Base-by-base conservation (phyloP, 306 rosid genomes). In the Fragaria ananassa region DNA sequence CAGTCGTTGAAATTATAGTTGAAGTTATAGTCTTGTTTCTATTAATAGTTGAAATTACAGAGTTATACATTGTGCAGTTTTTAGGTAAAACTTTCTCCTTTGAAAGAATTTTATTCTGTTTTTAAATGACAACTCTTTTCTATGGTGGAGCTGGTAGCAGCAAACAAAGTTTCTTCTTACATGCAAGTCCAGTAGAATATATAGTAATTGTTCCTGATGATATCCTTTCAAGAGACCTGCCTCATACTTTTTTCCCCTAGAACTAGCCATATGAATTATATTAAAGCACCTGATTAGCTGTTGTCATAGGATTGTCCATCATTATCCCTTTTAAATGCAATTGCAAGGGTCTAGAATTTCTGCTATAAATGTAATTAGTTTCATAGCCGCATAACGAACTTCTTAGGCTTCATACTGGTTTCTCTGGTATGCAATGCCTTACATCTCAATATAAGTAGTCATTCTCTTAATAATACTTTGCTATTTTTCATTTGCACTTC, bases 41-140 rank as follows among this genome's bases (percentile, higher is more conserved):
- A 29, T 29, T 29, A 29, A 29, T 29, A 29, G 29, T 29, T 29
- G 29, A 29, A 29, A 29, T 29, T 29, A 29, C 29, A 29, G 29
- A 29, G 29, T 29, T 29, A 29, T 95, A 64, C 89, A 84, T 18
- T 83, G 75, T 70, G 91, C 86, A 6, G 89, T 87, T 66, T 87
- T 66, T 87, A 56, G 87, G 91, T 87, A 80, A 79, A 12, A 44
- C 21, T 54, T 53, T 75, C 63, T 62, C 54, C 49, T 50, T 35
- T 29, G 31, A 56, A 63, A 18, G 41, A 17, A 62, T 19, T 21
- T 23, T 25, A 10, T 66, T 68, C 29, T 75, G 4, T 6, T 74
- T n/a, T 58, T 9, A 27, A 56, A 25, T 58, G 62, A 8, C 10
- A 42, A 35, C 15, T 73, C 7, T 7, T 12, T 44, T 73, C 6